Percentiles rank a stretch among this genome's conserved stretches.
These are phyloP conservation scores for Teratosphaeria destructans DNA, from an alignment of 2,329 filamentous ascomycete species.

Conservation along the genomic window DNA sequence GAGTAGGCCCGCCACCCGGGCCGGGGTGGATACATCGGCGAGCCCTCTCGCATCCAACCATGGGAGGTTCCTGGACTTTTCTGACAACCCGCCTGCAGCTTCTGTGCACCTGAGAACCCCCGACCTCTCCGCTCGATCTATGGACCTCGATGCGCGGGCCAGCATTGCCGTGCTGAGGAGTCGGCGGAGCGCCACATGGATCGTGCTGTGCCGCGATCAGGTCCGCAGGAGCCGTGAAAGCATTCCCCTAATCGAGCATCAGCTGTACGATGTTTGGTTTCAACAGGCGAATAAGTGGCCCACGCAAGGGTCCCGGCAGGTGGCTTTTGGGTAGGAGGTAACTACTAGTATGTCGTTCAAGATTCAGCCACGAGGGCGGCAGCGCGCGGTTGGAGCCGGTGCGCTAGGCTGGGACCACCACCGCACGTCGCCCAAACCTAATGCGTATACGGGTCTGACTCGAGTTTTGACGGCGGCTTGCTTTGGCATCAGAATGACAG, in stretches of 20 bases:
- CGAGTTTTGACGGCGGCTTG: conserved; percentile 9
- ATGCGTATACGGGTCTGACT: conserved; percentile 7
- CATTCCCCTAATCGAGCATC: too few species aligned
- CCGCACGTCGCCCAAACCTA: not conserved
- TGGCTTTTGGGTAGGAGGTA: too few species aligned
- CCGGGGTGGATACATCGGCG: not conserved
- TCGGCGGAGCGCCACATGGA: not conserved
- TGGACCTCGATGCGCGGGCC: not conserved
- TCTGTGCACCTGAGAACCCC: not conserved
- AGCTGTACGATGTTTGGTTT: too few species aligned
- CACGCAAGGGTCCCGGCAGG: not conserved
- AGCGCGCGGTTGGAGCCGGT: too few species aligned
- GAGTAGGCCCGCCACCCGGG: not conserved
- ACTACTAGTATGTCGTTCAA: too few species aligned
- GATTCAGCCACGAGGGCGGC: too few species aligned
- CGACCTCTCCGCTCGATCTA: not conserved
- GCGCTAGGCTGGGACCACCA: too few species aligned
- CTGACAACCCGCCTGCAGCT: not conserved
- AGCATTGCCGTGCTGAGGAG: not conserved
- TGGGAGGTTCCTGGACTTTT: not conserved
- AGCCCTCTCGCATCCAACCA: not conserved
- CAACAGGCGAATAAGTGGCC: not conserved
- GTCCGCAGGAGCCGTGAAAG: too few species aligned
- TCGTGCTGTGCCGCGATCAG: too few species aligned
- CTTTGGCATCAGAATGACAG: conserved; percentile 3